Conservation (phyloP, 1,284 basidiomycete species). For the Ganoderma leucocontextum region DNA sequence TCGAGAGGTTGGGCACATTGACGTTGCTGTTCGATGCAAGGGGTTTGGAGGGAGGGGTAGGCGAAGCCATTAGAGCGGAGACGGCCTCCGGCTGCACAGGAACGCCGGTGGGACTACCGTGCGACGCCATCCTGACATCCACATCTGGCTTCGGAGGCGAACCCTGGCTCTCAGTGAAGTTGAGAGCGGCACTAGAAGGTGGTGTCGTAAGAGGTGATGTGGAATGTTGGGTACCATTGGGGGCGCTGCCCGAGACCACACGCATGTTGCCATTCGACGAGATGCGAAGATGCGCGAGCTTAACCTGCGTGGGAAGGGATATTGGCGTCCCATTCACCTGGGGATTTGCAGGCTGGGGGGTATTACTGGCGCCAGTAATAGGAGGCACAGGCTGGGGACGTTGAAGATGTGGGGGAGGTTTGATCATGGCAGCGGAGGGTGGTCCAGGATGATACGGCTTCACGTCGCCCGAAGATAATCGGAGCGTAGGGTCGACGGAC, state of each 20-base stretch:
- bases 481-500: conserved; percentile 54
- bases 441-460: conserved; percentile 32
- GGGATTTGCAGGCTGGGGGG: conserved; percentile 37
- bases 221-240: conserved; percentile 28
- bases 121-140: conserved; percentile 31
- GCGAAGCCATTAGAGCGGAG: conserved; percentile 32
- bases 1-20: conserved; percentile 44
- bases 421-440: conserved; percentile 8
- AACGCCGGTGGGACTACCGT: conserved; percentile 29
- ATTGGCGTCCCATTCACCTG: conserved; percentile 42
- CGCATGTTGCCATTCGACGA: conserved; percentile 63
- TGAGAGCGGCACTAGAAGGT: conserved; percentile 39
- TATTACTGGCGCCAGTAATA: conserved; percentile 27
- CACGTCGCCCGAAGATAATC: conserved; percentile 47
- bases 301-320: conserved; percentile 61
- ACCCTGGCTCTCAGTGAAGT: conserved; percentile 33
- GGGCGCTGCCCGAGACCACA: conserved; percentile 40
- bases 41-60: conserved; percentile 50
- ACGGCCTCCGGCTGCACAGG: conserved; percentile 24
- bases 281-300: conserved; percentile 63
- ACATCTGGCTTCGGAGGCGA: conserved; percentile 32
- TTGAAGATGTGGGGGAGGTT: conserved; percentile 18
- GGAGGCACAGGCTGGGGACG: conserved; percentile 22
- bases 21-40: conserved; percentile 47
- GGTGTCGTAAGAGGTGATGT: conserved; percentile 47